Evolutionary conservation across 208 protist species (phyloP), one percentile per base, ranked within the genome.

Genomic region (Acanthamoeba culbertsoni): DNA sequence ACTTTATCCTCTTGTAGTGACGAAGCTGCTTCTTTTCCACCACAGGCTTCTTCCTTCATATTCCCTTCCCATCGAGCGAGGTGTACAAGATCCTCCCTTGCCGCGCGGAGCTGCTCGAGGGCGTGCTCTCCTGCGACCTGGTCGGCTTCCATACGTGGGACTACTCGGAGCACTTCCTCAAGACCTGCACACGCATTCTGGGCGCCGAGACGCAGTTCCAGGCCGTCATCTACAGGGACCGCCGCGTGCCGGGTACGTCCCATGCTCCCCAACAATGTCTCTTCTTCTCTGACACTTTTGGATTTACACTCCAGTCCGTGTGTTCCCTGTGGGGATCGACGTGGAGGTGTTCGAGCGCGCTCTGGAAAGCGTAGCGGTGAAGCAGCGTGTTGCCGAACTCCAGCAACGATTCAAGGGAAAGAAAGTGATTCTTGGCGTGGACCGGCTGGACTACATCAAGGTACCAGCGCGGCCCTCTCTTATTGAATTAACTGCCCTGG

Each of bases 381-480:
- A 51, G 10, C 51, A 95, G 20, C 63, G 84, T 26, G 86, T 97
- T 3, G 18, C 0, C 18, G 92, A 97, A 18, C 73, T 97, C 10
- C 73, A 90, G 16, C 65, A 90, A 14, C 93, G 77, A 10, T 98
- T 96, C 53, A 48, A 95, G 6, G 97, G 95, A 18, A 90, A 95
- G 57, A 97, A 93, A 46, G 94, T 98, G 6, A 68, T 98, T 0
- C 71, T 98, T 55, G 97, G 97, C 23, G 93, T 98, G 14, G 97
- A 98, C 93, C 73, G 97, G 37, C 89, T 98, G 16, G 97, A 98
- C 73, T 98, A 97, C 63, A 98, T 97, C 88, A 98, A 98, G 42
- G 71, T 82, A 23, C 43, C 6, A 75, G 35, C 5, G 5, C 63
- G 16, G 33, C 2, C 28, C 37, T 45, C 63, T 42, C 37, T n/a